Conservation (phyloP, 2,329 filamentous ascomycete species). For the Cladophialophora psammophila region DNA sequence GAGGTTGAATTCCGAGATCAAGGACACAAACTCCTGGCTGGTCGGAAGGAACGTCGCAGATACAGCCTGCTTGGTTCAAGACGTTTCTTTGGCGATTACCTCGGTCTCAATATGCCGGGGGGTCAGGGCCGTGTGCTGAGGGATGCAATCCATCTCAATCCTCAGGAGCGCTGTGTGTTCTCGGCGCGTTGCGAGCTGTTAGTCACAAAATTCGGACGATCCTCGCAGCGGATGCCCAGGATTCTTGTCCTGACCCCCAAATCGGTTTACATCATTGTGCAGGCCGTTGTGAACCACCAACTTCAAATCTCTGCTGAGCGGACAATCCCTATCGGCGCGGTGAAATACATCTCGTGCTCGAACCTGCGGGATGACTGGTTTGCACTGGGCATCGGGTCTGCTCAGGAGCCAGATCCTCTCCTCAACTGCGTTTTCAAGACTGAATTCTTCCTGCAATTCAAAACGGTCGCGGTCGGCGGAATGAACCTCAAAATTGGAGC, state of each 20-base stretch:
- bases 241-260: conserved; percentile 83
- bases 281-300: conserved; percentile 81
- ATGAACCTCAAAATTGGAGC: conserved; percentile 85
- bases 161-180: conserved; percentile 80
- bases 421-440: conserved; percentile 95
- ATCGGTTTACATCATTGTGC: conserved; percentile 88
- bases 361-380: conserved; percentile 95
- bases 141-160: conserved; percentile 72
- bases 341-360: conserved; percentile 86
- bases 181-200: conserved; percentile 90
- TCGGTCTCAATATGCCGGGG: conserved; percentile 80
- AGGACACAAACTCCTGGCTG: conserved; percentile 80
- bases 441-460: conserved; percentile 93
- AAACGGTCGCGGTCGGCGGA: conserved; percentile 77
- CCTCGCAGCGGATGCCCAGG: conserved; percentile 88
- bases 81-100: conserved; percentile 92
- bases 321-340: conserved; percentile 80
- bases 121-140: conserved; percentile 84
- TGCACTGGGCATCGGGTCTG: conserved; percentile 85
- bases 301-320: conserved; percentile 82
- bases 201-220: conserved; percentile 94
- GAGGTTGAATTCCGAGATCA: conserved; percentile 87
- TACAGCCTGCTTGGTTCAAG: conserved; percentile 92
- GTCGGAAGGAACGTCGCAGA: conserved; percentile 87
- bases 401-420: conserved; percentile 91